phyloP scores from a whole-genome alignment of 2,329 filamentous ascomycete species.

The Sporothrix pseudoabietina region DNA sequence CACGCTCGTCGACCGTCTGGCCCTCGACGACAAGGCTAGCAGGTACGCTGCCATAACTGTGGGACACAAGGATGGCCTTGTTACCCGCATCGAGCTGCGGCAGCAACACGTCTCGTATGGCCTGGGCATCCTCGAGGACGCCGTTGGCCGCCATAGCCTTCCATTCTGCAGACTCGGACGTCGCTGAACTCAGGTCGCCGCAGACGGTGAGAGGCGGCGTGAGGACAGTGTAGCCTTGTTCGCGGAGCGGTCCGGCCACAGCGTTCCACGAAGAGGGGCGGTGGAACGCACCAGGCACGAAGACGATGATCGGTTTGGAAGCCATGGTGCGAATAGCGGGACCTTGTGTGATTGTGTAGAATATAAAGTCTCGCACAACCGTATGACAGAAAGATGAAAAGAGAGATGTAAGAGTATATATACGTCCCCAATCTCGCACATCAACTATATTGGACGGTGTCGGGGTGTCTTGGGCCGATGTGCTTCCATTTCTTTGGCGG shows the following conservation, averaged over 20 bases:
- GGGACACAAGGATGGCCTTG: background rate
- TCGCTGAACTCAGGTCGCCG: background rate
- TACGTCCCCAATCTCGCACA: background rate
- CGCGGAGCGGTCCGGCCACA: background rate
- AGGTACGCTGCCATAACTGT: background rate
- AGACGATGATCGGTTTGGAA: slow-evolving; percentile 5
- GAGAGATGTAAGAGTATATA: background rate
- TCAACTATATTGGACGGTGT: background rate
- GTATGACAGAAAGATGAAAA: background rate
- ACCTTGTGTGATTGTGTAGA: background rate
- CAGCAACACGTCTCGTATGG: background rate
- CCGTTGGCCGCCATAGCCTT: slow-evolving; percentile 1
- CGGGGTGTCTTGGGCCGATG: background rate
- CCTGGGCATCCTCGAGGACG: background rate
- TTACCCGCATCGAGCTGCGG: background rate
- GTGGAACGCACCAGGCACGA: slow-evolving; percentile 10
- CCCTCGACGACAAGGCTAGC: background rate
- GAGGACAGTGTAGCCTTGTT: slow-evolving; percentile 1
- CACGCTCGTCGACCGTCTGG: slow-evolving; percentile 5
- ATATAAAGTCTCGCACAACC: background rate
- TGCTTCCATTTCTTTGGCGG: background rate
- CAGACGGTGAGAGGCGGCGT: slow-evolving; percentile 9
- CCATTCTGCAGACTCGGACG: slow-evolving; percentile 6
- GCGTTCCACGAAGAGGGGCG: slow-evolving; percentile 12
- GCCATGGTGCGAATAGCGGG: background rate